phyloP scores from a whole-genome alignment of 2,329 filamentous ascomycete genomes.

The Diaporthe eres region DNA sequence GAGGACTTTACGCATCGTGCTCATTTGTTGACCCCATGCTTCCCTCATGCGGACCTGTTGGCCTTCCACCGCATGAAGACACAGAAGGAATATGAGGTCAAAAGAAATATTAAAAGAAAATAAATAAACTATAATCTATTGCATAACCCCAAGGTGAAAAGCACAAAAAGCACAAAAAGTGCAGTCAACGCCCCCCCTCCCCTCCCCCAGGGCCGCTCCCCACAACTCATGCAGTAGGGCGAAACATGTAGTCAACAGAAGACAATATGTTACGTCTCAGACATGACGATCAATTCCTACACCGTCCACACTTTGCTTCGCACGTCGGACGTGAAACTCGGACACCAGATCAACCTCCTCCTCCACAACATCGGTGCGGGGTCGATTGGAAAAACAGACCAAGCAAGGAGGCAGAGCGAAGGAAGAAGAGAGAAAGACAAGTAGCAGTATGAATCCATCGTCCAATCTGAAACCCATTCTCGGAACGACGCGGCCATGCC shows the following conservation, averaged over 20 bases:
- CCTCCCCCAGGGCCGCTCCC: too few relatives aligned
- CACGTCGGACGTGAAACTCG: neutral
- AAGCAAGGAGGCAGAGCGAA: too few relatives aligned
- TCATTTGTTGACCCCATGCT: neutral
- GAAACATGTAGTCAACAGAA: neutral
- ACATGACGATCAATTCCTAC: neutral
- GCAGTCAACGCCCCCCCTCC: neutral
- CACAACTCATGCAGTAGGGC: neutral
- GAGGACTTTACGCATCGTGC: neutral
- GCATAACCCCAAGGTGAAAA: neutral
- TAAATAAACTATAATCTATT: too few relatives aligned
- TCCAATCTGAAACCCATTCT: neutral
- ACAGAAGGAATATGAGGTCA: neutral
- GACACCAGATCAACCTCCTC: neutral
- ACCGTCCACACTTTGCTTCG: neutral
- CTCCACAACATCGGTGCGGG: neutral
- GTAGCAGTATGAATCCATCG: neutral
- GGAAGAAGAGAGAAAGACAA: too few relatives aligned
- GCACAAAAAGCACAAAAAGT: neutral
- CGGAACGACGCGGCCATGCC: neutral
- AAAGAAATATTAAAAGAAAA: neutral
- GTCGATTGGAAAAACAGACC: neutral
- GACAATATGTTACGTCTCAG: neutral
- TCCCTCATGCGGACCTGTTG: neutral
- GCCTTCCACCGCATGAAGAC: neutral